These are phyloP conservation scores for Cyclaneusma minus DNA, from an alignment of 2,329 filamentous ascomycete genomes.

Conservation along the genomic window DNA sequence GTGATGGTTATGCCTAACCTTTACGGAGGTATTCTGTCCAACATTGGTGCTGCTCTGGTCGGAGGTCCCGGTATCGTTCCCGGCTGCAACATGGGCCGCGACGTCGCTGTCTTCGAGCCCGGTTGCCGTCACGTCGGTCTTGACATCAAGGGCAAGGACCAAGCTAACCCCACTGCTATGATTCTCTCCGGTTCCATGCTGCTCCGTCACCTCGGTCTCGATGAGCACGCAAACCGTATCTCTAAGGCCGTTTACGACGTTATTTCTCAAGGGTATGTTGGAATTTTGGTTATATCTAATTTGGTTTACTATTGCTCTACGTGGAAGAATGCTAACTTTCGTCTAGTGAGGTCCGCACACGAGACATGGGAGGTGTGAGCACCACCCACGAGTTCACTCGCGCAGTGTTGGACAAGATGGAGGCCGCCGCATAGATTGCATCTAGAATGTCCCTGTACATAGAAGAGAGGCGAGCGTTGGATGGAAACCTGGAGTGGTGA, in stretches of 20 bases:
- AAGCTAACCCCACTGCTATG: conserved; percentile 95
- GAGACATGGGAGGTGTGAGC: conserved; percentile 85
- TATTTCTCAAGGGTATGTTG: conserved; percentile 75
- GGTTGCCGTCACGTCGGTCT: conserved; percentile 98
- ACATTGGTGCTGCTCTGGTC: conserved; percentile 93
- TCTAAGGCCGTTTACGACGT: conserved; percentile 66
- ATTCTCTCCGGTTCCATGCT: conserved; percentile 95
- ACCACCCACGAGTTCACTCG: conserved; percentile 92
- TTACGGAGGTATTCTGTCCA: conserved; percentile 97
- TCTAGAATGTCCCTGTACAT: too few relatives aligned
- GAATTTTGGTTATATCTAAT: background rate
- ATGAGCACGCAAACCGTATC: conserved; percentile 97
- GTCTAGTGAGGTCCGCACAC: conserved; percentile 65
- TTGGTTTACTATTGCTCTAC: conserved; percentile 1
- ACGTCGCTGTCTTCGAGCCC: conserved; percentile 96
- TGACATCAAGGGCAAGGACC: conserved; percentile 98
- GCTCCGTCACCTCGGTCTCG: conserved; percentile 87
- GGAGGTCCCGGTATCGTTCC: conserved; percentile 94
- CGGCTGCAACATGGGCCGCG: conserved; percentile 98
- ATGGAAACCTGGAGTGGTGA: too few relatives aligned
- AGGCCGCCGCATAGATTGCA: conserved; percentile 29
- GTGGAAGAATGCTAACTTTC: conserved; percentile 15
- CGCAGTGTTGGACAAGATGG: conserved; percentile 92
- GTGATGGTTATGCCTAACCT: conserved; percentile 99
- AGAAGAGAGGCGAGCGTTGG: too few relatives aligned